Percentiles rank a stretch among this genome's conserved stretches.
Conservation (phyloP, 192 early-diverging fungal genomes). For the Dispira simplex region DNA sequence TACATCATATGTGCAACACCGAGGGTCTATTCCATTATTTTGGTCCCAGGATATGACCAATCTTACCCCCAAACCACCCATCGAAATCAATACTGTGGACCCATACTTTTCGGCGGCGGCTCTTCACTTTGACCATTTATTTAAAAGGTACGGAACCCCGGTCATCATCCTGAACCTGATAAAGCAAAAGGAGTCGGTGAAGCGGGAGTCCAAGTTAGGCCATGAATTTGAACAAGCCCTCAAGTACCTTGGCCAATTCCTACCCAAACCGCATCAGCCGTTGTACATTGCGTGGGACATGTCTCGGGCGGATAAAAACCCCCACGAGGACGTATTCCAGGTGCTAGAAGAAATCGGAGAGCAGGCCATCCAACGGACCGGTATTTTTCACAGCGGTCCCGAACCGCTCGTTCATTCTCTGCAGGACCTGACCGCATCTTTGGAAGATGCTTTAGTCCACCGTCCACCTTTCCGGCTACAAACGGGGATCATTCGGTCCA, state of each 20-base stretch:
- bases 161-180: slow-evolving; percentile 91
- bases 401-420: slow-evolving; percentile 26
- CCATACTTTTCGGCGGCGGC: slow-evolving; percentile 88
- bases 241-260: slow-evolving; percentile 77
- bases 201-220: slow-evolving; percentile 71
- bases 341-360: slow-evolving; percentile 79
- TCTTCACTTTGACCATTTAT: slow-evolving; percentile 86
- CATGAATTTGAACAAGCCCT: slow-evolving; percentile 74
- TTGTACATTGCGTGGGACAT: slow-evolving; percentile 95
- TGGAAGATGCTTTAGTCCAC: slow-evolving; percentile 13
- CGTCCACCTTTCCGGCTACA: slow-evolving; percentile 32
- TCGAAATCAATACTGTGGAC: slow-evolving; percentile 75
- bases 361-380: slow-evolving; percentile 68
- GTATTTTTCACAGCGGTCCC: slow-evolving; percentile 84
- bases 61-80: slow-evolving; percentile 90
- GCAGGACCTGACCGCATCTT: slow-evolving; percentile 4
- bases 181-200: slow-evolving; percentile 85
- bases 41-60: slow-evolving; percentile 91
- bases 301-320: slow-evolving; percentile 88
- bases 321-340: slow-evolving; percentile 77
- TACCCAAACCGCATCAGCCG: slow-evolving; percentile 65
- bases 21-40: slow-evolving; percentile 89
- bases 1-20: slow-evolving; percentile 92
- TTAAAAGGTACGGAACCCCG: slow-evolving; percentile 79
- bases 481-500: slow-evolving; percentile 80